phyloP scores from a whole-genome alignment of 2,329 filamentous ascomycete genomes.

The Stachybotrys echinatus region DNA sequence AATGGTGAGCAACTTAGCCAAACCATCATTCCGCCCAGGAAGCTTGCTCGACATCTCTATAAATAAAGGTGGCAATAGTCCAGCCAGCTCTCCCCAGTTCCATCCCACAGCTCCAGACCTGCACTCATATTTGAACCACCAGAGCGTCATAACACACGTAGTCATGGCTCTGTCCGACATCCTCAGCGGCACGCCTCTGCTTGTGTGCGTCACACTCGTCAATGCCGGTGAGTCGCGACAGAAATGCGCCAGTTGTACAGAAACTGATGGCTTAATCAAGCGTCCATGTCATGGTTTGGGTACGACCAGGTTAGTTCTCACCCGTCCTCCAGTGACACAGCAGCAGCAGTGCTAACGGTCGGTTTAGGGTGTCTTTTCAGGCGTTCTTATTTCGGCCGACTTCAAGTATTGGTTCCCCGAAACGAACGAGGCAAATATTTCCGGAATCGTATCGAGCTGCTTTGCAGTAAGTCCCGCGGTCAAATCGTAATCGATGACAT shows the following conservation, averaged over 20 bases:
- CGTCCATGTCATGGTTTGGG: constrained; percentile 25
- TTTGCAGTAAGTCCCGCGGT: constrained; percentile 29
- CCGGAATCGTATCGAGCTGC: constrained; percentile 37
- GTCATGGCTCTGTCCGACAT: constrained; percentile 9
- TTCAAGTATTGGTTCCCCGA: constrained; percentile 32
- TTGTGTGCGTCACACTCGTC: constrained; percentile 16
- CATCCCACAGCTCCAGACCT: background rate
- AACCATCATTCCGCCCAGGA: background rate
- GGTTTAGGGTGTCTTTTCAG: constrained; percentile 28
- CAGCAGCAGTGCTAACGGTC: background rate
- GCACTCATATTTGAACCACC: background rate
- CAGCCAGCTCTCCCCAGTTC: background rate
- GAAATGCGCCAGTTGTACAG: background rate
- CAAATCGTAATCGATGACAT: too few relatives aligned
- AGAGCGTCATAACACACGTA: background rate
- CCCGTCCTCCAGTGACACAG: too few relatives aligned
- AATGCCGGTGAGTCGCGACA: constrained; percentile 15
- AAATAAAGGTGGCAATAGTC: too few relatives aligned
- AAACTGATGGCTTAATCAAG: constrained; percentile 1
- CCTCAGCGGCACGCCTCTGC: constrained; percentile 15
- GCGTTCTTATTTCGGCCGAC: constrained; percentile 33
- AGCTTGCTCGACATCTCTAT: background rate
- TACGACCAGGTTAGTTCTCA: constrained; percentile 22
- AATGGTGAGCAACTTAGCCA: background rate
- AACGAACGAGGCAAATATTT: constrained; percentile 30